phyloP scores from a whole-genome alignment of 2,329 filamentous ascomycete genomes.

The Alternaria sp. region DNA sequence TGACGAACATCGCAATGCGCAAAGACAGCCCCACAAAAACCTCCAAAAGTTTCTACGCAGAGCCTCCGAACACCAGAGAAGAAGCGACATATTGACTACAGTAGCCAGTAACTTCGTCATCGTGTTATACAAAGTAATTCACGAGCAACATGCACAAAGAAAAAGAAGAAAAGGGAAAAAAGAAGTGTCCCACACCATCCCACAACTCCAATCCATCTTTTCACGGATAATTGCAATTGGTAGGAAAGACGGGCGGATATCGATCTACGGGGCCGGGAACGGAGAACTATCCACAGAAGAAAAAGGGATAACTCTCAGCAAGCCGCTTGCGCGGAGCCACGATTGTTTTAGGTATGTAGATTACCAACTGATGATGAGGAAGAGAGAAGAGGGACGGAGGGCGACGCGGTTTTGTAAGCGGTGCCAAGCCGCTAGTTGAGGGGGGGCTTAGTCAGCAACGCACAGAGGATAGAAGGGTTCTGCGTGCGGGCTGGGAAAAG shows the following conservation, averaged over 20 bases:
- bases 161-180: not conserved
- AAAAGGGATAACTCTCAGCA: slow-evolving; percentile 54
- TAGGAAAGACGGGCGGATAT: slow-evolving; percentile 51
- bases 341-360: slow-evolving; percentile 46
- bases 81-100: not conserved
- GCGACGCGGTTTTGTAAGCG: slow-evolving; percentile 32
- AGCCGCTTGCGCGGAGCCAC: slow-evolving; percentile 54
- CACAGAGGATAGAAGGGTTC: not conserved
- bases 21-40: slow-evolving; percentile 4
- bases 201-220: slow-evolving; percentile 56
- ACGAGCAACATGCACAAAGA: too few species aligned
- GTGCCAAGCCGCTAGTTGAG: not conserved
- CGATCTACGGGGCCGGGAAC: slow-evolving; percentile 55
- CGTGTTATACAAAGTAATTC: too few species aligned
- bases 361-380: slow-evolving; percentile 52
- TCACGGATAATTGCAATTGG: slow-evolving; percentile 52
- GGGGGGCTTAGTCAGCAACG: slow-evolving; percentile 14
- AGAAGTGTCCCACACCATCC: slow-evolving; percentile 53
- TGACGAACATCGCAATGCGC: not conserved
- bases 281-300: slow-evolving; percentile 52
- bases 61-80: not conserved
- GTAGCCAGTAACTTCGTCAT: too few species aligned
- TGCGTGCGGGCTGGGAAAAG: slow-evolving; percentile 8
- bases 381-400: slow-evolving; percentile 34
- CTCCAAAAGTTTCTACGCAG: not conserved